Conservation (phyloP, 1,284 basidiomycete genomes). For the Sphaerobolus stellatus region DNA sequence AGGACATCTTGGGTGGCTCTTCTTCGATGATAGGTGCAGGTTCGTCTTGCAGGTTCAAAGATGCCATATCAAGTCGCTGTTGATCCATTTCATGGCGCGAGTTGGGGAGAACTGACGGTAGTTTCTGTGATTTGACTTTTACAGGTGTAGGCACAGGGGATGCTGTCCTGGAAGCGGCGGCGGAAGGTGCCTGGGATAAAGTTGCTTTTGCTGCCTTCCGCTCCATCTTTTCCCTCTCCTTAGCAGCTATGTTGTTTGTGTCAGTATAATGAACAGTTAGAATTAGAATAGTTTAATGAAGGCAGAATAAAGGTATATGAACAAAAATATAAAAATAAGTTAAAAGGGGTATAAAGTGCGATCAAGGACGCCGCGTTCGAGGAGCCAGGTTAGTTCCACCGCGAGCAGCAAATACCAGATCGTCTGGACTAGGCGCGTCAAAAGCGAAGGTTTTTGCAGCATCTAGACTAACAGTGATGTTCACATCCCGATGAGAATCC, state of each 20-base stretch:
- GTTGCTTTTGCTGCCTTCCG: background rate
- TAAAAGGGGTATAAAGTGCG: no score
- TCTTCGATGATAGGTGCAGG: conserved; percentile 41
- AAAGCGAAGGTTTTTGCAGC: conserved; percentile 72
- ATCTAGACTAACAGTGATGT: background rate
- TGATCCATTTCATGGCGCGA: conserved; percentile 38
- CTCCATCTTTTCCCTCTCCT: conserved; percentile 71
- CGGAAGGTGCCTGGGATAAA: conserved; percentile 26
- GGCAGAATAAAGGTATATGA: conserved; percentile 28
- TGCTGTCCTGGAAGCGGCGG: conserved; percentile 42
- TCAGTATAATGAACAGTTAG: background rate
- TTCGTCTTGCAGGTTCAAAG: conserved; percentile 62
- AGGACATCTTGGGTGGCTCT: conserved; percentile 65
- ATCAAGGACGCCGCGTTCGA: conserved; percentile 24
- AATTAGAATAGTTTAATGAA: conserved; percentile 16
- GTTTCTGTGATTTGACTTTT: conserved; percentile 25
- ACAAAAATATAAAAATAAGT: conserved; percentile 23
- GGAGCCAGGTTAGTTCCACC: conserved; percentile 63
- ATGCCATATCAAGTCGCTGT: conserved; percentile 69
- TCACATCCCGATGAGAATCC: background rate
- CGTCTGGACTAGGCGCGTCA: conserved; percentile 84
- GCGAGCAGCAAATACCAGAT: conserved; percentile 76
- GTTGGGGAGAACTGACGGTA: conserved; percentile 9
- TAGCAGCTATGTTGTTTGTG: conserved; percentile 55
- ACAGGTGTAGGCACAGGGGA: conserved; percentile 32